A percentile compares a stretch with the other conserved stretches of the same genome.
These are phyloP conservation scores for Fusarium guadeloupense DNA, from an alignment of 2,329 filamentous ascomycete species.

Conservation along the genomic window DNA sequence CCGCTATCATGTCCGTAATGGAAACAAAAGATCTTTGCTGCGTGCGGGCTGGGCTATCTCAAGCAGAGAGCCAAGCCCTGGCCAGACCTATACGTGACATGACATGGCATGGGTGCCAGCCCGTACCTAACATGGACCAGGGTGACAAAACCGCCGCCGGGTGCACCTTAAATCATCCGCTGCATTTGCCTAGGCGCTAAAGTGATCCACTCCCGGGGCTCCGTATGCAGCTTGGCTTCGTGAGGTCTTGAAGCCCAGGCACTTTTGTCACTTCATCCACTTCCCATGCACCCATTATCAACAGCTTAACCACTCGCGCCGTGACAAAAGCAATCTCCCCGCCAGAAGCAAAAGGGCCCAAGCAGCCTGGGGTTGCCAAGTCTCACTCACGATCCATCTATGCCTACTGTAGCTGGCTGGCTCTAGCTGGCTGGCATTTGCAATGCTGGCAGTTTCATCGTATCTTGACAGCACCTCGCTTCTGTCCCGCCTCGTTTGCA, in stretches of 20 bases:
- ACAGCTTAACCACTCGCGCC: constrained; percentile 25
- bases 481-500: constrained; percentile 13
- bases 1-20: constrained; percentile 37
- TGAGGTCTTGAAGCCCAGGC: constrained; percentile 34
- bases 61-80: constrained; percentile 30
- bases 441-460: constrained; percentile 2
- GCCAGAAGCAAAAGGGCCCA: constrained; percentile 35
- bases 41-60: constrained; percentile 35
- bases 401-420: background rate
- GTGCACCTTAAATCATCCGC: constrained; percentile 45
- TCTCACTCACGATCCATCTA: constrained; percentile 24
- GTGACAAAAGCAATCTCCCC: constrained; percentile 28
- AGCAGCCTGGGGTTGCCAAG: constrained; percentile 33
- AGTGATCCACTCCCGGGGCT: constrained; percentile 43
- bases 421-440: too few relatives aligned
- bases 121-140: constrained; percentile 16
- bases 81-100: constrained; percentile 8
- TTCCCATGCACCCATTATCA: constrained; percentile 33
- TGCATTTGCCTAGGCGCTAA: constrained; percentile 40
- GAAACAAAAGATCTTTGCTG: constrained; percentile 40
- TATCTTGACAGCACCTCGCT: constrained; percentile 22
- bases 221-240: constrained; percentile 19
- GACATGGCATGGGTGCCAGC: constrained; percentile 25
- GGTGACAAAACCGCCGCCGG: constrained; percentile 40
- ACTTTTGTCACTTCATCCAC: constrained; percentile 41